Evolutionary conservation across 1,284 basidiomycete genomes (phyloP).

Genomic region (Naganishia liquefaciens): DNA sequence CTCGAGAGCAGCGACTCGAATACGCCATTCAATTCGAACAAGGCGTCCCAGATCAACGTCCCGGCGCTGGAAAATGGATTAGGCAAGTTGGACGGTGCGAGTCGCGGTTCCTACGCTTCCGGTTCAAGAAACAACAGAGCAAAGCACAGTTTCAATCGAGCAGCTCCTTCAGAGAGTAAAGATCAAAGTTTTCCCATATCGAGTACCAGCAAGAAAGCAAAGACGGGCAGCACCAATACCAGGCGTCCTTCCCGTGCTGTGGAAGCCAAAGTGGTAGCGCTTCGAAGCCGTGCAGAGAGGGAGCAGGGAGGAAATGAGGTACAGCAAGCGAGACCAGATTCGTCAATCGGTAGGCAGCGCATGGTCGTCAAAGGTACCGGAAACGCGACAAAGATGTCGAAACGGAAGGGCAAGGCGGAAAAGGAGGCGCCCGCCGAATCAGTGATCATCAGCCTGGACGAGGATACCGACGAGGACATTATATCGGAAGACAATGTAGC

Average conservation of each 20-base stretch:
- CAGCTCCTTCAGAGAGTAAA: background rate
- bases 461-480: conserved; percentile 22
- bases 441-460: conserved; percentile 26
- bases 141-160: background rate
- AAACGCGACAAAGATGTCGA: background rate
- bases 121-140: background rate
- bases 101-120: background rate
- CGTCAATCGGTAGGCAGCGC: background rate
- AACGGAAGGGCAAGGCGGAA: conserved; percentile 16
- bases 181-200: too few relatives aligned
- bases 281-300: background rate
- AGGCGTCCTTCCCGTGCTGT: background rate
- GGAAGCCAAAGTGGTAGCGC: background rate
- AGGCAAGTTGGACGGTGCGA: background rate
- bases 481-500: background rate
- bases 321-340: too few relatives aligned
- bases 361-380: background rate
- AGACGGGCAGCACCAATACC: background rate
- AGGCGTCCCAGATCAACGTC: background rate
- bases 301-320: background rate
- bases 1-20: too few relatives aligned
- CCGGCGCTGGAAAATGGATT: background rate
- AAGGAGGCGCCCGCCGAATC: background rate
- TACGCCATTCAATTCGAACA: too few relatives aligned
- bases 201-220: background rate